Conservation (phyloP, 106 monocot species). For the Gastrodia elata region DNA sequence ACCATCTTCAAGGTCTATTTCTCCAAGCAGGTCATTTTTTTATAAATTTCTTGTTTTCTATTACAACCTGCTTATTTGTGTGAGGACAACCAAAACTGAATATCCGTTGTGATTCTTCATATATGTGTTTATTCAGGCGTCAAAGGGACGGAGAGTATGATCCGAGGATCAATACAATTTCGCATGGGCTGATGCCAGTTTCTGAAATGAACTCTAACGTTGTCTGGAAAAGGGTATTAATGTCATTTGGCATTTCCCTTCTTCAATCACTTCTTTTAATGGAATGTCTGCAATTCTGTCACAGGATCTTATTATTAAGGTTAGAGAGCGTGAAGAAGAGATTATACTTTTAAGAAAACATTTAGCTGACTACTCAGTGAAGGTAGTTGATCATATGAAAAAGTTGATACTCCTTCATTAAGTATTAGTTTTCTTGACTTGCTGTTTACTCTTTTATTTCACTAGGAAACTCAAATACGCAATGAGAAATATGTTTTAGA, state of each 20-base stretch:
- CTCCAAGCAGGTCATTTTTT: conserved; percentile 57
- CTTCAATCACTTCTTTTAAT: conserved; percentile 2
- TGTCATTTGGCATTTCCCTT: conserved; percentile 2
- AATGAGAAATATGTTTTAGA: conserved; percentile 75
- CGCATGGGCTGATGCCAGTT: conserved; percentile 33
- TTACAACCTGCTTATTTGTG: neutral
- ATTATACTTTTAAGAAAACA: conserved; percentile 69
- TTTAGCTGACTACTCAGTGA: conserved; percentile 76
- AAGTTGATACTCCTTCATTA: neutral
- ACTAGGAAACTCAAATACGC: conserved; percentile 69
- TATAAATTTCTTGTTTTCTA: neutral
- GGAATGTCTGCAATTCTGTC: neutral
- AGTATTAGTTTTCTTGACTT: neutral
- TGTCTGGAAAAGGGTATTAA: conserved; percentile 65
- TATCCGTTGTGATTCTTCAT: neutral
- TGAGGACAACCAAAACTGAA: neutral
- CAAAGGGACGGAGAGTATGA: conserved; percentile 66
- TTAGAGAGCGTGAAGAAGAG: conserved; percentile 80
- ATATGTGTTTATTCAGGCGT: conserved; percentile 24
- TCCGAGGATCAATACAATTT: conserved; percentile 27
- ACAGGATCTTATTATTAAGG: conserved; percentile 71
- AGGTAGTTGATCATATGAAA: conserved; percentile 28
- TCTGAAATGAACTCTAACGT: conserved; percentile 41
- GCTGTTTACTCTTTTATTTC: neutral
- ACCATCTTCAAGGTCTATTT: conserved; percentile 74